Conservation (phyloP, 306 rosid species). For the Begonia loranthoides region DNA sequence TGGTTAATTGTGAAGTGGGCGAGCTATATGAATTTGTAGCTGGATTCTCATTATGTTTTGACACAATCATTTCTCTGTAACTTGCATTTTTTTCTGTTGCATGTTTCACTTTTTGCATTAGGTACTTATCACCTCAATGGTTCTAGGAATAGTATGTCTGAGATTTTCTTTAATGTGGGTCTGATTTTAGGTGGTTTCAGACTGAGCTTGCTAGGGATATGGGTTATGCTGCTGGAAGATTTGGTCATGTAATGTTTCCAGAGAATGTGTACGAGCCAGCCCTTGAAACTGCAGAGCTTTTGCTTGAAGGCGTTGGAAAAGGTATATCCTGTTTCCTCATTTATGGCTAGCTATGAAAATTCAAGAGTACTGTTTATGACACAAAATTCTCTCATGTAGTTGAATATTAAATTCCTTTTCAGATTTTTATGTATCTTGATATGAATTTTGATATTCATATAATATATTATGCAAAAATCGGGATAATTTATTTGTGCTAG, state of each 20-base stretch:
- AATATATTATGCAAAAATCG: no score
- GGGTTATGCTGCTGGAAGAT: slow-evolving; percentile 89
- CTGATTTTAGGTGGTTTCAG: slow-evolving; percentile 77
- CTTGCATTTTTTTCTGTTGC: no score
- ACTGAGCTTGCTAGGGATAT: slow-evolving; percentile 90
- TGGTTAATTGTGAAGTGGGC: no score
- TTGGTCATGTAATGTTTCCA: slow-evolving; percentile 98
- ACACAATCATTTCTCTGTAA: no score
- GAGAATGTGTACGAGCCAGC: slow-evolving; percentile 94
- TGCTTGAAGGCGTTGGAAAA: slow-evolving; percentile 87
- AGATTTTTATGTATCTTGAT: no score
- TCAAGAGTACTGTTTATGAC: not conserved
- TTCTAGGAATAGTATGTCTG: slow-evolving; percentile 16
- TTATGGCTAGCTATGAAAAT: not conserved
- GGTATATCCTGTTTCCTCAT: slow-evolving; percentile 23
- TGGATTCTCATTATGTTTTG: no score
- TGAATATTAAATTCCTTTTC: not conserved
- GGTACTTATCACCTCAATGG: not conserved
- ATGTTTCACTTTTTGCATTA: no score
- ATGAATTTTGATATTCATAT: no score
- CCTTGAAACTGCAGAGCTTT: slow-evolving; percentile 75
- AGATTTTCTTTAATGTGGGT: slow-evolving; percentile 34
- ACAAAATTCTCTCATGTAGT: slow-evolving; percentile 5
- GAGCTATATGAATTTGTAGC: no score
- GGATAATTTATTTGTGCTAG: no score